Base-by-base conservation (phyloP, 2,329 filamentous ascomycete species). In the Ascochyta koolunga region DNA sequence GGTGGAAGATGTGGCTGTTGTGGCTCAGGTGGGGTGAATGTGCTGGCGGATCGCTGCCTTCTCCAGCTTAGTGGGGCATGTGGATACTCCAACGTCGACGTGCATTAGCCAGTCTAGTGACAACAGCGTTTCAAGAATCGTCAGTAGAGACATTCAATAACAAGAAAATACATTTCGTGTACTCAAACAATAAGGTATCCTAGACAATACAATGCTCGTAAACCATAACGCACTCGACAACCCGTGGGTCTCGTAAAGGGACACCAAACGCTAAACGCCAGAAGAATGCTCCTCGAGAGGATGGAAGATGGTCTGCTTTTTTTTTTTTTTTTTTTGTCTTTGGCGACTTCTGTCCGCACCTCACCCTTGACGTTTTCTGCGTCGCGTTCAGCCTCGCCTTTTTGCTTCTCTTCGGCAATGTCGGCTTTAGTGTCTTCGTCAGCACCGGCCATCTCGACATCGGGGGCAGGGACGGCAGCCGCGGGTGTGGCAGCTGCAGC, bases 381-480 rank as follows among this genome's bases (percentile, higher is more conserved):
- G 19, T 71, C 66, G 43, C 67, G 61, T 47, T 69, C 67, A 11
- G 64, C 58, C 35, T 69, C 56, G 8, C 65, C 67, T 19, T 68
- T 59, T 40, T 65, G 59, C 45, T 70, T 70, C 5, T 51, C 62
- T n/a, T 60, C 59, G 1, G 61, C 38, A 10, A 64, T 16, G 2
- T 61, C 56, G 4, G 63, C 63, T 19, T 67, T 64, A 1, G 59
- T 59, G 1, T 58, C 61, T 6, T 64, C 64, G 16, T 58, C 61
- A 2, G 45, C 54, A 22, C 65, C 66, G 9, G 58, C 66, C 70
- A 74, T 73, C 8, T 72, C 69, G 1, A 74, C 69, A 43, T 74
- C 71, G 13, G 62, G 51, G 11, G 62, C 53, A 19, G 65, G 56
- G 5, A 61, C 54, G 5, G 41, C 50, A 27, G 58, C 52, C 15